A percentile compares a stretch with the other conserved stretches of the same genome.
phyloP scores from a whole-genome alignment of 495 filamentous ascomycete species.

The Penicillium arizonense region DNA sequence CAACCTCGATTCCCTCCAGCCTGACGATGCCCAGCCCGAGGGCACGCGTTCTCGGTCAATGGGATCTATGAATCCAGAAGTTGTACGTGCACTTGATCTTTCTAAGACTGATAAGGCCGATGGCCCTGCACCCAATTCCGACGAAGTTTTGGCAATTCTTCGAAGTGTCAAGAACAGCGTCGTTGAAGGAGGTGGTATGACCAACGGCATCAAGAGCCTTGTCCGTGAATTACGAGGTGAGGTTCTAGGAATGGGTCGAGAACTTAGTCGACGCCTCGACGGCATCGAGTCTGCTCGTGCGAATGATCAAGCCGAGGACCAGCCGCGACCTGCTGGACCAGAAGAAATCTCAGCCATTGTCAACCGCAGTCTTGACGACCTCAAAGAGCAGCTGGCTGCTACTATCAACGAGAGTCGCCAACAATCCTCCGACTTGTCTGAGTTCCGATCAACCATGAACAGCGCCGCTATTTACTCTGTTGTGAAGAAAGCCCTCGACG shows the following conservation, averaged over 20 bases:
- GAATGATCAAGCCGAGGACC: conserved; percentile 37
- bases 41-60: conserved; percentile 15
- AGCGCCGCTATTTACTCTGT: conserved; percentile 78
- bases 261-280: conserved; percentile 81
- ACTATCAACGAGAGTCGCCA: conserved; percentile 72
- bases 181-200: conserved; percentile 77
- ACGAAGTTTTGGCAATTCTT: conserved; percentile 73
- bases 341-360: conserved; percentile 77
- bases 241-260: conserved; percentile 88
- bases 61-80: conserved; percentile 24
- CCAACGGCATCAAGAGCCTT: conserved; percentile 84
- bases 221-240: conserved; percentile 88
- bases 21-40: conserved; percentile 4
- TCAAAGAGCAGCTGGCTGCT: conserved; percentile 75
- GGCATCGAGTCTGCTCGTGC: conserved; percentile 50
- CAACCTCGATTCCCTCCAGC: background rate
- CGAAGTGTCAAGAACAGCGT: conserved; percentile 84
- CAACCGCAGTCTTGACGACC: conserved; percentile 71
- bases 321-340: conserved; percentile 49
- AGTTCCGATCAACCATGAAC: conserved; percentile 58
- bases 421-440: conserved; percentile 54
- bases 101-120: conserved; percentile 21
- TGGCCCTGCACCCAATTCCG: conserved; percentile 30
- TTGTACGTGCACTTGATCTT: conserved; percentile 25
- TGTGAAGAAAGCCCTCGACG: conserved; percentile 72